Evolutionary conservation across 2,329 filamentous ascomycete genomes (phyloP), one percentile per base, ranked within the genome.

Genomic region (Teratosphaeria viscida): DNA sequence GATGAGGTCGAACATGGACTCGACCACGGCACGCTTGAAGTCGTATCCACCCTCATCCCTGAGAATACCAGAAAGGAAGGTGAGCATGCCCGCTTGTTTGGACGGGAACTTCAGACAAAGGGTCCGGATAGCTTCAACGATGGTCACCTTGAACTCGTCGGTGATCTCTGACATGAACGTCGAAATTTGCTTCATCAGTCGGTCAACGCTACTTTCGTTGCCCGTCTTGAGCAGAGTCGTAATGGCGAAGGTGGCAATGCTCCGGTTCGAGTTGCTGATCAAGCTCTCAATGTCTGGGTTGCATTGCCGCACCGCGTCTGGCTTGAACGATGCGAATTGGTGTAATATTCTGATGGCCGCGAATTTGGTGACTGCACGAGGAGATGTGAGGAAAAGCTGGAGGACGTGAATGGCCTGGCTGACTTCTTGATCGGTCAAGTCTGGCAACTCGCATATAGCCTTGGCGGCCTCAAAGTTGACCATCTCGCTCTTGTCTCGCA

Each of bases 131-230:
- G 94, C 94, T 75, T 99, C 94, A 52, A 99, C 92, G 70, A 99
- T 96, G n/a, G 94, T 99, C 67, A 99, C 96, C 81, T 97, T 99
- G 82, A 99, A 99, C 75, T 99, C 94, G 72, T 99, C 94, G 6
- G 92, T 96, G 66, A 97, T 97, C 76, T 97, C 94, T 4, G 92
- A 90, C 94, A 99, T 97, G 79, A 99, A 96, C 47, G 89, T 88
- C 27, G 90, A 91, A 63, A 99, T 97, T 75, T 97, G 92, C 82
- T 96, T 96, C 91, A 99, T 96, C 66, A 99, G 78, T 58, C 94
- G 86, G 73, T 99, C 94, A 53, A 99, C 94, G 66, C 91, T 96
- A 47, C 90, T 90, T 77, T 99, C 94, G 72, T 97, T 99, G 62
- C 94, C 94, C 11, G 94, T 99, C 83, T 97, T 97, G 64, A 99